phyloP scores from a whole-genome alignment of 495 filamentous ascomycete species.

The Tuber aestivum region DNA sequence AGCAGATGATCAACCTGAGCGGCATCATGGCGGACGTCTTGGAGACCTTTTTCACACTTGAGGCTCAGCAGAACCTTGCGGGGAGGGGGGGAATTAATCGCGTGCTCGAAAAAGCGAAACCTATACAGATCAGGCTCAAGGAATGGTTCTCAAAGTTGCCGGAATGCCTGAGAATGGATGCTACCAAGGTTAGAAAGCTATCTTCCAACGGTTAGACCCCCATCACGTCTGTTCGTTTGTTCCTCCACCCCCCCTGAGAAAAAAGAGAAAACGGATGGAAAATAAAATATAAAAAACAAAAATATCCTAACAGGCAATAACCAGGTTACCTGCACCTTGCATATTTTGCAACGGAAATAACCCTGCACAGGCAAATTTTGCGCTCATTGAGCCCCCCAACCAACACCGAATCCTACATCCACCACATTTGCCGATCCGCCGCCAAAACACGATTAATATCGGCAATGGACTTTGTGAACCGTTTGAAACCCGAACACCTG shows the following conservation, averaged over 20 bases:
- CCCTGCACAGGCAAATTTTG: conserved; percentile 74
- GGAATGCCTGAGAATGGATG: conserved; percentile 60
- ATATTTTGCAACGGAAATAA: conserved; percentile 80
- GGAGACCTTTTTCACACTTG: conserved; percentile 63
- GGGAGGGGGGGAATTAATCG: conserved; percentile 45
- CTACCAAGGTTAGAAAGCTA: conserved; percentile 43
- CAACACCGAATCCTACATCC: conserved; percentile 62
- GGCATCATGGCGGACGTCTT: conserved; percentile 71
- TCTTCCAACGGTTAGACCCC: conserved; percentile 46
- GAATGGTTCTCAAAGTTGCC: conserved; percentile 72
- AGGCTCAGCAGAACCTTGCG: conserved; percentile 44
- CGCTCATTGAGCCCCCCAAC: conserved; percentile 53
- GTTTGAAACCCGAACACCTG: conserved; percentile 63
- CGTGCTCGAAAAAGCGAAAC: conserved; percentile 68
- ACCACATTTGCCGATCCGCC: conserved; percentile 91
- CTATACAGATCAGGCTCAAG: conserved; percentile 74
- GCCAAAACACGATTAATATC: conserved; percentile 72
- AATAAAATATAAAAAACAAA: conserved; percentile 3
- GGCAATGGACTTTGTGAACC: conserved; percentile 73
- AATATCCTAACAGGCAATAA: conserved; percentile 16
- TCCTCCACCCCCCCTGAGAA: not conserved
- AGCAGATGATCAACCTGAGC: conserved; percentile 67
- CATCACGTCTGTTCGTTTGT: conserved; percentile 25
- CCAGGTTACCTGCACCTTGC: conserved; percentile 74
- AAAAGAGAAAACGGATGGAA: not conserved